Percentiles rank a stretch among this genome's conserved stretches.
These are phyloP conservation scores for Colletotrichum graminicola DNA, from an alignment of 2,329 filamentous ascomycete genomes.

Conservation along the genomic window DNA sequence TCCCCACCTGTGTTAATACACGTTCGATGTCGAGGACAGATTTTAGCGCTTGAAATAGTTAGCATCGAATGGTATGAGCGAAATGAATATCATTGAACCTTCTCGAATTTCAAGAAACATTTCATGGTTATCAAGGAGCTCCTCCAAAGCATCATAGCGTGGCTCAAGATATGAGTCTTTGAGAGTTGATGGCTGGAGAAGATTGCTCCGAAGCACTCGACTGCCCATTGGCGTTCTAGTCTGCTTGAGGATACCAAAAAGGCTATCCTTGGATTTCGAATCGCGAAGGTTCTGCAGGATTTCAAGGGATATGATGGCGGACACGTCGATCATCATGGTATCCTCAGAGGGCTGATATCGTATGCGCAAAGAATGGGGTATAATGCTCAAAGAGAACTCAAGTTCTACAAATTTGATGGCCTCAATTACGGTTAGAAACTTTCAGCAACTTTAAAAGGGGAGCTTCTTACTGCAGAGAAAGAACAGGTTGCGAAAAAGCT, in stretches of 20 bases:
- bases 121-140: slow-evolving; percentile 84
- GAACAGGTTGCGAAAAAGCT: slow-evolving; percentile 89
- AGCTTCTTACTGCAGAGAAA: slow-evolving; percentile 79
- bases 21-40: slow-evolving; percentile 84
- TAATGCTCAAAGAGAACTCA: slow-evolving; percentile 75
- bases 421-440: slow-evolving; percentile 57
- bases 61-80: slow-evolving; percentile 17
- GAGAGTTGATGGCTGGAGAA: slow-evolving; percentile 87
- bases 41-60: slow-evolving; percentile 71
- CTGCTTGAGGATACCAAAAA: slow-evolving; percentile 88
- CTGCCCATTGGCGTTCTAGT: slow-evolving; percentile 91
- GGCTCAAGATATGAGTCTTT: slow-evolving; percentile 73
- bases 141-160: slow-evolving; percentile 86
- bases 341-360: slow-evolving; percentile 90
- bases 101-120: slow-evolving; percentile 84
- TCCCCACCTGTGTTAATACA: slow-evolving; percentile 76
- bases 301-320: slow-evolving; percentile 88
- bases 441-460: neutral
- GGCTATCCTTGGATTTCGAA: slow-evolving; percentile 81
- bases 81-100: slow-evolving; percentile 58
- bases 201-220: slow-evolving; percentile 84
- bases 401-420: slow-evolving; percentile 84
- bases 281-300: slow-evolving; percentile 89
- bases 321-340: slow-evolving; percentile 95
- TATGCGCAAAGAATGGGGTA: slow-evolving; percentile 84